Conservation (phyloP, 1,139 yeast genomes). For the Scheffersomyces illinoinensis region DNA sequence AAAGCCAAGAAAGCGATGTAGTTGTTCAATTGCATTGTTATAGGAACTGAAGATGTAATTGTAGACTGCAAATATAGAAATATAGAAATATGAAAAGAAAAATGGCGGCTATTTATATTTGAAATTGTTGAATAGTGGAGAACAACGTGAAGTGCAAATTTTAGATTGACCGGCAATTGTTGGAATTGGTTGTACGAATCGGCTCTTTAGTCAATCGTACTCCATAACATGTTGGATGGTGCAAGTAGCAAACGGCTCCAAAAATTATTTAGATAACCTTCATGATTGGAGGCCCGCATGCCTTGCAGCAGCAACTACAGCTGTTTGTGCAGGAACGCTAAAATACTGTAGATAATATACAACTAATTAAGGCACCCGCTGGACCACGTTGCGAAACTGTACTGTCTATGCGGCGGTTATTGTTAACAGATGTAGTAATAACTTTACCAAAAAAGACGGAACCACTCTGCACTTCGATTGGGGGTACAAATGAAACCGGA, state of each 20-base stretch:
- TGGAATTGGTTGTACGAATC: neutral
- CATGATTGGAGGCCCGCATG: neutral
- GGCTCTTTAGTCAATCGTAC: neutral
- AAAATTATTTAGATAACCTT: neutral
- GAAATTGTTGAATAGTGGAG: neutral
- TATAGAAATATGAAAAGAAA: neutral
- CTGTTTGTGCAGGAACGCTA: neutral
- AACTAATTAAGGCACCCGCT: neutral
- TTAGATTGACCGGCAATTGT: neutral
- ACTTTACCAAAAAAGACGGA: neutral
- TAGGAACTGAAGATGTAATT: neutral
- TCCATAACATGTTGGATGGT: neutral
- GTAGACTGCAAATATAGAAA: neutral
- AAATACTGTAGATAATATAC: neutral
- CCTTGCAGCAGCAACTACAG: neutral
- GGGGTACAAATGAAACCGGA: neutral
- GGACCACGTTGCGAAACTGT: neutral
- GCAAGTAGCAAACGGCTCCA: neutral
- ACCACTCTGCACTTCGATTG: neutral
- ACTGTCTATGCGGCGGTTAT: neutral
- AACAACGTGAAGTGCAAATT: neutral
- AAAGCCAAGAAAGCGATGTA: slow-evolving; percentile 10
- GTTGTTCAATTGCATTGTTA: slow-evolving; percentile 12
- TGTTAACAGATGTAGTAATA: neutral
- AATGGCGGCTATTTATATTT: neutral